phyloP scores from a whole-genome alignment of 441 rosid species.

The Erysimum cheiri region DNA sequence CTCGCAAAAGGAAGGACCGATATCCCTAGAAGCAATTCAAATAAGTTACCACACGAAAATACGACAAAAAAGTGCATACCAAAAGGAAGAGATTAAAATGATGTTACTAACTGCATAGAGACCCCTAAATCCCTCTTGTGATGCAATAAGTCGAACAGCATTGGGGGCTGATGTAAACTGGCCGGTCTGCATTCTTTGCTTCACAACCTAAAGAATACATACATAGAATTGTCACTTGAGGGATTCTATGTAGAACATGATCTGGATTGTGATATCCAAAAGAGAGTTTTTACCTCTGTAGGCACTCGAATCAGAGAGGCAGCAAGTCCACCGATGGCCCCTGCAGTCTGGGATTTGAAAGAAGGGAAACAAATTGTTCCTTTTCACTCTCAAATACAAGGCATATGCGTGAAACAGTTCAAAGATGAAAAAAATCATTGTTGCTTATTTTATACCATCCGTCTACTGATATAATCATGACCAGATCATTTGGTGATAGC shows the following conservation, averaged over 20 bases:
- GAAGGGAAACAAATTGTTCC: not conserved
- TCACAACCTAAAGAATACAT: constrained; percentile 73
- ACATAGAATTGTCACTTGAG: constrained; percentile 6
- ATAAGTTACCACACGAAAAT: constrained; percentile 19
- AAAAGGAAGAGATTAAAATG: constrained; percentile 17
- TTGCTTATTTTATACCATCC: constrained; percentile 2
- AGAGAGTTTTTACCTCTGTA: constrained; percentile 67
- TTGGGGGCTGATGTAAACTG: constrained; percentile 81
- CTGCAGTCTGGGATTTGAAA: constrained; percentile 72
- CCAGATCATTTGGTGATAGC: constrained; percentile 2
- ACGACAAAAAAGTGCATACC: constrained; percentile 6
- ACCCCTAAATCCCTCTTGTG: constrained; percentile 84
- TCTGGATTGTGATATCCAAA: constrained; percentile 5
- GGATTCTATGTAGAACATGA: not conserved
- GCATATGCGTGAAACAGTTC: constrained; percentile 3
- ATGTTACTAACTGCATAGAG: constrained; percentile 77
- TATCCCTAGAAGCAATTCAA: constrained; percentile 65
- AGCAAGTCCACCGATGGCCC: constrained; percentile 93
- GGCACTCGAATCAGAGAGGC: constrained; percentile 98
- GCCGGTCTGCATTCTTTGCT: constrained; percentile 93
- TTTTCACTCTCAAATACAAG: constrained; percentile 11
- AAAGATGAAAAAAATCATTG: not conserved
- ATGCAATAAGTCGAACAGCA: constrained; percentile 75
- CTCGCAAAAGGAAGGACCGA: constrained; percentile 84
- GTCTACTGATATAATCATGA: constrained; percentile 1